Conservation (phyloP, 2,329 filamentous ascomycete species). For the Scorias spongiosa region DNA sequence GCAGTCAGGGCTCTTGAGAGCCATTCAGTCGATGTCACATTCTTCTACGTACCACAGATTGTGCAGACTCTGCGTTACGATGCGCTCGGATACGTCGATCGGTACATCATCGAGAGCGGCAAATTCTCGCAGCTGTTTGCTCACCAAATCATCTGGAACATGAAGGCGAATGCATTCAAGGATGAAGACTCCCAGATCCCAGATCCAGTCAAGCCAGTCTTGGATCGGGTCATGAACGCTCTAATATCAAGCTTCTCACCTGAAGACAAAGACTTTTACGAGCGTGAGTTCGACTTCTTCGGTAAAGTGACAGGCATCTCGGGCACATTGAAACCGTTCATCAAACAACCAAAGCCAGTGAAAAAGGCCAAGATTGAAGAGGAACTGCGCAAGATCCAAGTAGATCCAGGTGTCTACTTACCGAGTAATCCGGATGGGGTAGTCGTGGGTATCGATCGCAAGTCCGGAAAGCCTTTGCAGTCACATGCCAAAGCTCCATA, state of each 20-base stretch:
- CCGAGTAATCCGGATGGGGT: constrained; percentile 94
- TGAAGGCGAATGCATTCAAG: constrained; percentile 98
- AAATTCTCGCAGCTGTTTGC: constrained; percentile 97
- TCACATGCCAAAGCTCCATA: constrained; percentile 97
- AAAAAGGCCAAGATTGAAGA: constrained; percentile 99
- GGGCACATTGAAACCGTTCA: constrained; percentile 84
- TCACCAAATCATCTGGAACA: constrained; percentile 99
- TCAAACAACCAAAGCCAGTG: constrained; percentile 82
- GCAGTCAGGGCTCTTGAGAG: constrained; percentile 89
- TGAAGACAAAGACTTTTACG: constrained; percentile 72
- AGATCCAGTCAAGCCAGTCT: constrained; percentile 79
- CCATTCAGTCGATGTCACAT: constrained; percentile 90
- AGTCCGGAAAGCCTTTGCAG: constrained; percentile 92
- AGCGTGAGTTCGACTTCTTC: constrained; percentile 95
- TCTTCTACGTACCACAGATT: constrained; percentile 98
- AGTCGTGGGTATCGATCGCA: constrained; percentile 93
- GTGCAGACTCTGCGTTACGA: constrained; percentile 93
- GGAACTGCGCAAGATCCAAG: constrained; percentile 89
- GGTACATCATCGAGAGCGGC: constrained; percentile 92
- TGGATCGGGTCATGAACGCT: constrained; percentile 77
- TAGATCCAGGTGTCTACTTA: constrained; percentile 93
- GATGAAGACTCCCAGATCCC: constrained; percentile 87
- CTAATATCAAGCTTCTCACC: constrained; percentile 69
- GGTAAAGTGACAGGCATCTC: constrained; percentile 92
- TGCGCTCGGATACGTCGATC: constrained; percentile 79